Evolutionary conservation across 352 stramenopile genomes (phyloP).

Genomic region (Phytophthora europaea): DNA sequence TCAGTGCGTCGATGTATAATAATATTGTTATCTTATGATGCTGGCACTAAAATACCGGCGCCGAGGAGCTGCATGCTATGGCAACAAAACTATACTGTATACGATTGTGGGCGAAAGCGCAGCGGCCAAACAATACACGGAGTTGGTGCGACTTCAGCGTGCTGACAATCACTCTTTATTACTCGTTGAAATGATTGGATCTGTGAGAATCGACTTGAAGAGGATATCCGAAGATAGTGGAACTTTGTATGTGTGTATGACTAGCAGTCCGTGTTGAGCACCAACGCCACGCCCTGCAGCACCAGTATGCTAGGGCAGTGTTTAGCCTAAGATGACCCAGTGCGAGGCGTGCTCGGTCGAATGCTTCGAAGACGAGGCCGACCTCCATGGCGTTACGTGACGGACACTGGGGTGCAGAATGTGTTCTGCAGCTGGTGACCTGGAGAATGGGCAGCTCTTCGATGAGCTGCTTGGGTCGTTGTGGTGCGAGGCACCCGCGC

Average conservation of each 20-base stretch:
- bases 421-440: constrained; percentile 96
- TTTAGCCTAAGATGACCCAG: constrained; percentile 43
- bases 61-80: no score
- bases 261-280: constrained; percentile 93
- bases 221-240: no score
- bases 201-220: no score
- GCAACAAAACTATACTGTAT: no score
- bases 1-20: neutral
- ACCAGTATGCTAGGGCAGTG: constrained; percentile 47
- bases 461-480: constrained; percentile 96
- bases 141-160: no score
- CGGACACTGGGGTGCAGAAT: constrained; percentile 95
- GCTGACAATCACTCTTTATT: no score
- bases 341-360: constrained; percentile 93
- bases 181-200: no score
- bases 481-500: constrained; percentile 74
- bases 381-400: constrained; percentile 97
- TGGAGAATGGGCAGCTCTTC: constrained; percentile 95
- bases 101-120: no score
- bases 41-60: no score
- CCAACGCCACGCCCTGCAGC: constrained; percentile 94
- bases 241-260: no score
- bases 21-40: no score
- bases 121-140: no score
- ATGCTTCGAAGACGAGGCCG: constrained; percentile 95